phyloP scores from a whole-genome alignment of 495 filamentous ascomycete genomes.

The Penicillium pulvis region DNA sequence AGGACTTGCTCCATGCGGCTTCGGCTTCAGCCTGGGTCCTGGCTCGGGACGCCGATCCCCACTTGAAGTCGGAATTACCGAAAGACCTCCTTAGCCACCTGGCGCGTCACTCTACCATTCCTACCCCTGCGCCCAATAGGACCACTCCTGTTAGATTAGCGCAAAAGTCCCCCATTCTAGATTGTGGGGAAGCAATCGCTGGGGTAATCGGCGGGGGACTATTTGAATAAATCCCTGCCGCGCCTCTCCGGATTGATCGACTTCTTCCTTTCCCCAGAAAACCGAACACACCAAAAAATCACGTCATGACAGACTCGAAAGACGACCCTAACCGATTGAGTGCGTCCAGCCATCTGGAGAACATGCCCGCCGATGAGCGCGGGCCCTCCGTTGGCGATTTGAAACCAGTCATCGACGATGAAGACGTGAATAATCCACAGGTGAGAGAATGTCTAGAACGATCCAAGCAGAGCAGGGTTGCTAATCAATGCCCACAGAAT shows the following conservation, averaged over 20 bases:
- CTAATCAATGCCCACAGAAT: slow-evolving; percentile 20
- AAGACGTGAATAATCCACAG: slow-evolving; percentile 19
- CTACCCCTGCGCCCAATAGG: not conserved
- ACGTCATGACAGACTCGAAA: slow-evolving; percentile 14
- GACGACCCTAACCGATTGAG: not conserved
- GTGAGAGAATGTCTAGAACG: slow-evolving; percentile 1
- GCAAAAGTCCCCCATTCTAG: slow-evolving; percentile 1
- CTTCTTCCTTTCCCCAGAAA: not conserved
- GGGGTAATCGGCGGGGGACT: not conserved
- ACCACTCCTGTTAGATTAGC: not conserved
- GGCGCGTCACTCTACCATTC: not conserved
- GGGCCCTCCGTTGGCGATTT: slow-evolving; percentile 2
- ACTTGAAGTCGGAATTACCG: not conserved
- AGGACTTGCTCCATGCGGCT: not conserved
- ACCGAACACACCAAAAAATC: not conserved
- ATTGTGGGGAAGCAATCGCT: slow-evolving; percentile 10
- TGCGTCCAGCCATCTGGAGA: slow-evolving; percentile 13
- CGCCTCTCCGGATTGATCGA: not conserved
- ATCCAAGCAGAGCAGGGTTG: not conserved
- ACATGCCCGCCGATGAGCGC: slow-evolving; percentile 9
- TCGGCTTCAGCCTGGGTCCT: not conserved
- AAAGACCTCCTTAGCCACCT: not conserved
- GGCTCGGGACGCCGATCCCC: not conserved
- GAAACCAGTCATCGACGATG: slow-evolving; percentile 1
- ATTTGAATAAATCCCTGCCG: not conserved